Base-by-base conservation (phyloP, 257 asterid species). In the Solanum ahanhuiri region DNA sequence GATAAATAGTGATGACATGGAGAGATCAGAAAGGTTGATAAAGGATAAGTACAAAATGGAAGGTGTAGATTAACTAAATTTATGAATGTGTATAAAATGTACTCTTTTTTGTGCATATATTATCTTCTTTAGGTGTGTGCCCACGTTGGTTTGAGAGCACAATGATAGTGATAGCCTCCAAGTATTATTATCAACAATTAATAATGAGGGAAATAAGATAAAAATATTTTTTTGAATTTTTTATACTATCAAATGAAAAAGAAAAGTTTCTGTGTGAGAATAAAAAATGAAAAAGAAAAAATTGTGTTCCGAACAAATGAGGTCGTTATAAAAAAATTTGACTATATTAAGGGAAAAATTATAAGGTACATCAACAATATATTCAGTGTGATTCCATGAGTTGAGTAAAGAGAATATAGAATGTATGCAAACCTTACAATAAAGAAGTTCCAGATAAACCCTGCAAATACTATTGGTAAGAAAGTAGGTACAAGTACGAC, bases 1-100 rank as follows among this genome's bases (percentile, higher is more conserved):
- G 92, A 93, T 91, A 91, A 85, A 85, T 86, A 51, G 88, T 86
- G 89, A 87, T 85, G 90, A 91, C 89, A 91, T 93, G 95, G 92
- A 48, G 33, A 25, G 83, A 90, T 89, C 92, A 70, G 81, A 73
- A 69, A 2, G 89, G 93, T 93, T 58, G 23, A 67, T 82, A 84
- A 8, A 87, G 93, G 98, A 95, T 95, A 94, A 94, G 91, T 33
- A 70, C 90, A 63, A 88, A 41, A 63, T 83, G 64, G 39, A 18
- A 37, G 20, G 75, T 0, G 41, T 15, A 41, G 71, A 76, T 51
- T 70, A 3, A 18, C 39, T 48, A 28, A 79, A 79, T 79, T 23
- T 25, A 79, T 75, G 28, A 41, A 28, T 77, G 35, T 79, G 41
- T 17, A 17, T 5, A 79, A 45, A 45, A 28, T 30, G 9, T 3